Base-by-base conservation (phyloP, 129 eudicot genomes). In the Gnaphalium uliginosum region DNA sequence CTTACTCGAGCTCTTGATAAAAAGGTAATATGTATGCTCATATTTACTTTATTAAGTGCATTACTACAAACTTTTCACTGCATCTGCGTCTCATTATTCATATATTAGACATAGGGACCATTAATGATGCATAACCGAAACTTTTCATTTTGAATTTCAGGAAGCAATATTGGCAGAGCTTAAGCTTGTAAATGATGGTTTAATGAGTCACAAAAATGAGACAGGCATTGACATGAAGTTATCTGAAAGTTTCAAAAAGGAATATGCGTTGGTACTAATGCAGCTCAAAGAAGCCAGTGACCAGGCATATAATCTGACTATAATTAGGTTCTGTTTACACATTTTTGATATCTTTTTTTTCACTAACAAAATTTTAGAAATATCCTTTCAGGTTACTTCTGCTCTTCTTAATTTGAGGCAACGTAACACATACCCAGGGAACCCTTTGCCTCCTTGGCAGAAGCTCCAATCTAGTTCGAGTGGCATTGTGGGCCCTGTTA, bases 251-350 rank as follows among this genome's bases (percentile, higher is more conserved):
- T 82, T 86, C 80, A 86, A 69, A 80, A 74, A 79, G 82, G 85
- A 86, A 46, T 86, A 86, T 24, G 83, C 84, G 60, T 39, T 76
- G 83, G 81, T 82, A 43, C 78, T 85, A 53, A 25, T 79, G 68
- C 82, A 82, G 81, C 79, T 85, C 61, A 78, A 80, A 75, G 89
- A 86, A 73, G 84, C 78, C 79, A 70, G 84, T 67, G 87, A 79
- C 63, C 83, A 75, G 87, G 89, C 66, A 71, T 79, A 56, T 76
- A 6, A 56, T 48, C 53, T 43, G 58, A 68, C 51, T 50, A 27
- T 5, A 29, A 64, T 8, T 37, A 48, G 15, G n/a, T 25, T 61
- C 43, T 57, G 37, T 60, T 21, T 46, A 29, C 41, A 27, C 27
- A 4, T 53, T 43, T 56, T 25, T 46, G 0, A 21, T 56, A 54